Evolutionary conservation across 768 basidiomycete species (phyloP).

Genomic region (Trametes meyenii): DNA sequence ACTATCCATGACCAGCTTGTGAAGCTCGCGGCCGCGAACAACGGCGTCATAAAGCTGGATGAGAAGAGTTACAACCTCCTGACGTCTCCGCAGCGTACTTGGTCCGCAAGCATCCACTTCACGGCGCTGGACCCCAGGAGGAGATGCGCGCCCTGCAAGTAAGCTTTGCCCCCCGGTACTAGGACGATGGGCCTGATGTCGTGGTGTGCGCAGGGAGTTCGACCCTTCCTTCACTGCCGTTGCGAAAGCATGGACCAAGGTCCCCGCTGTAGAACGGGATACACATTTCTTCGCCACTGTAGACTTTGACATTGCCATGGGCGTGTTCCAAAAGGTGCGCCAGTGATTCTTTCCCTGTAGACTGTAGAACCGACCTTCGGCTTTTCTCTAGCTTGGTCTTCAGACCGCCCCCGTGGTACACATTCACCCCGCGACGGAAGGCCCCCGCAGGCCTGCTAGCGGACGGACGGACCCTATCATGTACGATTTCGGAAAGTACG

Average conservation of each 20-base stretch:
- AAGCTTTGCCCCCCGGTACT: constrained; percentile 31
- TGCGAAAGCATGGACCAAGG: constrained; percentile 78
- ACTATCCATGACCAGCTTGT: constrained; percentile 58
- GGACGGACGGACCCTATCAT: constrained; percentile 59
- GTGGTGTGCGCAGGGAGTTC: constrained; percentile 66
- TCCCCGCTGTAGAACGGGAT: constrained; percentile 62
- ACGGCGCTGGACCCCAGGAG: constrained; percentile 83
- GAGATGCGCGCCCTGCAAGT: constrained; percentile 94
- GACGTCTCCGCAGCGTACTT: constrained; percentile 73
- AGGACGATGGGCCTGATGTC: background rate
- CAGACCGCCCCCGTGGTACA: constrained; percentile 83
- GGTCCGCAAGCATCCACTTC: constrained; percentile 85
- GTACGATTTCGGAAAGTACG: constrained; percentile 81
- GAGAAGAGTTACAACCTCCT: constrained; percentile 76
- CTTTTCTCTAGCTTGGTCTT: constrained; percentile 66
- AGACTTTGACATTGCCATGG: constrained; percentile 80
- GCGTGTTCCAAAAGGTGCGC: constrained; percentile 78
- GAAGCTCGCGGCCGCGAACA: constrained; percentile 67
- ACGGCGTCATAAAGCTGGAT: constrained; percentile 84
- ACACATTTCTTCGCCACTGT: constrained; percentile 90
- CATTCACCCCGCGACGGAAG: constrained; percentile 73
- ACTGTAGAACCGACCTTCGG: background rate
- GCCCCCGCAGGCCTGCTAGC: constrained; percentile 62
- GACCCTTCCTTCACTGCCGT: constrained; percentile 82
- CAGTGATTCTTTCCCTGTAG: background rate